Evolutionary conservation across 2,329 filamentous ascomycete species (phyloP), one percentile per base, ranked within the genome.

Genomic region (Dactylellina haptotyla): DNA sequence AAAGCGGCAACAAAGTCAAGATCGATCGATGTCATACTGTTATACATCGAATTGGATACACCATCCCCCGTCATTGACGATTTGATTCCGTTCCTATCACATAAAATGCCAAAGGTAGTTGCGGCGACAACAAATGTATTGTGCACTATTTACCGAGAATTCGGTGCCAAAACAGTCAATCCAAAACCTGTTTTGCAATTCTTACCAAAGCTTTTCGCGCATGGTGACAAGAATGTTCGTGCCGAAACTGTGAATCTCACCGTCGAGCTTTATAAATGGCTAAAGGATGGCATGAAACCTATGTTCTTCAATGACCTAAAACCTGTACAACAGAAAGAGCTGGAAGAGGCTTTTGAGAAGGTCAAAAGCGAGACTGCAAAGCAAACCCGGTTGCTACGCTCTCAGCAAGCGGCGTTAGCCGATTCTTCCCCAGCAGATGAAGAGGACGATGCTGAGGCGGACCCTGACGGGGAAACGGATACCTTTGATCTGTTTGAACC

Each of bases 221-320:
- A 98, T 80, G 94, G 95, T 30, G 95, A 99, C 84, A 99, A 99
- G 82, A 98, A 98, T 80, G 92, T 99, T 14, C 90, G 95, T 81
- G 93, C 93, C 2, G 95, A 97, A 80, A 93, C 93, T 26, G 95
- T 95, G 50, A 93, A 90, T 77, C 84, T 99, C 66, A 90, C 94
- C 0, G 92, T 97, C 51, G 96, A 99, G 80, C 87, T 99, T 67
- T 99, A 99, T 82, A 86, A 95, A 81, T 99, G 96, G 95, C 85
- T 99, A 32, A 90, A 94, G 77, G 95, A 99, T 76, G 94, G 94
- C 9, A 97, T 99, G 89, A 99, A 99, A 80, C 92, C 94, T 37
- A 90, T 98, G 82, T 98, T 99, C 80, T 99, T 95, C 93, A 88
- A 87, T 46, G 95, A 99, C 70, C 82, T 99, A 74, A 99, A 99